Percentiles rank a stretch among this genome's conserved stretches.
Conservation (phyloP, 495 filamentous ascomycete genomes). For the Podospora tetraspora region DNA sequence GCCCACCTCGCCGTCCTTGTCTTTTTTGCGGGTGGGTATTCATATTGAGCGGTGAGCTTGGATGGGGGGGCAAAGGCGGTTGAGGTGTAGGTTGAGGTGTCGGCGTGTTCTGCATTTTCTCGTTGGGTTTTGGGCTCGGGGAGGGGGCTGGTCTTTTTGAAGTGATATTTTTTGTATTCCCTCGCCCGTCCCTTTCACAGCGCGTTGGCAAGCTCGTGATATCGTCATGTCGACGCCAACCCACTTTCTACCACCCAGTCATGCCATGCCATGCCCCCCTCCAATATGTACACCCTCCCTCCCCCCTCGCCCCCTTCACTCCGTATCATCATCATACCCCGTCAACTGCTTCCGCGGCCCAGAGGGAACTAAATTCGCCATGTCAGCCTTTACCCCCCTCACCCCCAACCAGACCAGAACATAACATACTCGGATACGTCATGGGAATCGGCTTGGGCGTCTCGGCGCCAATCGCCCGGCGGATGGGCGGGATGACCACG, state of each 20-base stretch:
- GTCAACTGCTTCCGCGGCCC: conserved; percentile 64
- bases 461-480: conserved; percentile 63
- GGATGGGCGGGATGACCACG: conserved; percentile 61
- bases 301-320: conserved; percentile 1
- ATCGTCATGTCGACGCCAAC: not conserved
- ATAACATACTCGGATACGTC: conserved; percentile 80
- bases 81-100: too few species aligned
- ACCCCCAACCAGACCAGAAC: conserved; percentile 1
- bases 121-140: not conserved
- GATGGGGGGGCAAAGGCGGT: too few species aligned
- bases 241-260: not conserved
- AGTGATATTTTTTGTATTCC: not conserved
- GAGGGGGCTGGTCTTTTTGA: too few species aligned
- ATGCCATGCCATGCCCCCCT: not conserved
- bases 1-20: not conserved
- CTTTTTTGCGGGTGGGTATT: not conserved
- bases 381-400: conserved; percentile 18
- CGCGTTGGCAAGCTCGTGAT: not conserved
- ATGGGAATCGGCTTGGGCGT: conserved; percentile 66
- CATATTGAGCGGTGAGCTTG: not conserved
- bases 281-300: conserved; percentile 25
- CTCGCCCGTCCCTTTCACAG: not conserved
- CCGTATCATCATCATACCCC: conserved; percentile 67
- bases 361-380: conserved; percentile 56
- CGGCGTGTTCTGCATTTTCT: not conserved